These are phyloP conservation scores for Penicillium capsulatum DNA, from an alignment of 2,329 filamentous ascomycete species.

Conservation along the genomic window DNA sequence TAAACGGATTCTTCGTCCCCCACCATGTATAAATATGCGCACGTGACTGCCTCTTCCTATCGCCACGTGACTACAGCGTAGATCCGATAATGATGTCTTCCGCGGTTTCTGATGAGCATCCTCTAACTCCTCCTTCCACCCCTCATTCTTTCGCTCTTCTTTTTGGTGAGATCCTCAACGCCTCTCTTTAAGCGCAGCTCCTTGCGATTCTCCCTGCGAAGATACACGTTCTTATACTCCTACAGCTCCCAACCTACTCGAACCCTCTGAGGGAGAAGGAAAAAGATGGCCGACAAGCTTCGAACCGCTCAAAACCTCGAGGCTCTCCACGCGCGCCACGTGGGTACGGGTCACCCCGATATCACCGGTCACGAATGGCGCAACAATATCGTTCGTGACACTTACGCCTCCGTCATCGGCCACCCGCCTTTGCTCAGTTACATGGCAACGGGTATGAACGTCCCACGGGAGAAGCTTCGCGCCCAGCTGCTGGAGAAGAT, in stretches of 20 bases:
- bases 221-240: too few relatives aligned
- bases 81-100: background rate
- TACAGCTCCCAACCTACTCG: too few relatives aligned
- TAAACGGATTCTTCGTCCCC: too few relatives aligned
- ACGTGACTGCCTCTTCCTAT: too few relatives aligned
- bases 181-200: background rate
- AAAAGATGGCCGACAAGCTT: constrained; percentile 93
- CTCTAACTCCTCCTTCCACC: too few relatives aligned
- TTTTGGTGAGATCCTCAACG: background rate
- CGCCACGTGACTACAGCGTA: too few relatives aligned
- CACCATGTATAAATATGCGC: too few relatives aligned
- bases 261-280: too few relatives aligned
- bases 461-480: constrained; percentile 73
- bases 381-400: constrained; percentile 92
- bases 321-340: constrained; percentile 88
- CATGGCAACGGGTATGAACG: constrained; percentile 83
- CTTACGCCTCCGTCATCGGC: constrained; percentile 80
- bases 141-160: too few relatives aligned
- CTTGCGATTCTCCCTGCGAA: too few relatives aligned
- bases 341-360: constrained; percentile 94
- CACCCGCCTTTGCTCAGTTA: constrained; percentile 85
- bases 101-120: too few relatives aligned
- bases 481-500: constrained; percentile 73
- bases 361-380: constrained; percentile 98
- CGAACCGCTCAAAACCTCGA: constrained; percentile 97